Conservation (phyloP, 805 yeast species). For the Monosporozyma unispora region DNA sequence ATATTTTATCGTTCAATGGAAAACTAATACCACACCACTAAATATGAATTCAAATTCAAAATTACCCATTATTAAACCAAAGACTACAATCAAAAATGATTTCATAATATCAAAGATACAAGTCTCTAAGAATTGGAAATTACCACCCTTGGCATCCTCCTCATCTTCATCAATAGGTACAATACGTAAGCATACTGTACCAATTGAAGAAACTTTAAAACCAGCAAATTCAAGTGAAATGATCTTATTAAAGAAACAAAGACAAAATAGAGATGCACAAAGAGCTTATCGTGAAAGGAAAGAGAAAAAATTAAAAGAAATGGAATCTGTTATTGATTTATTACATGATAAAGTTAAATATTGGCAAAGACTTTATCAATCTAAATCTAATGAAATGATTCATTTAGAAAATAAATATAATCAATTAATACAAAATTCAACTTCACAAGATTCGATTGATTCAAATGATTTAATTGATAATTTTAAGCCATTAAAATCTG, state of each 20-base stretch:
- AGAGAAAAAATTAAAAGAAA: conserved; percentile 70
- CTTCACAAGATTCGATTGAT: neutral
- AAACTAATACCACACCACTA: neutral
- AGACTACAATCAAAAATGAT: neutral
- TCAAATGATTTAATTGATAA: neutral
- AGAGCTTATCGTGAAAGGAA: conserved; percentile 82
- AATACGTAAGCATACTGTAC: neutral
- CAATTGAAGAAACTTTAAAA: neutral
- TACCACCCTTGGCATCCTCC: conserved; percentile 12
- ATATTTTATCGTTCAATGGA: no score
- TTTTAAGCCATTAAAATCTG: neutral
- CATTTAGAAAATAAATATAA: neutral
- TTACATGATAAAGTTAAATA: conserved; percentile 7
- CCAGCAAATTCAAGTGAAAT: conserved; percentile 47
- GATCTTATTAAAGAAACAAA: conserved; percentile 44
- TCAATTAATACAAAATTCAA: neutral
- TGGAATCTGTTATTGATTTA: conserved; percentile 41
- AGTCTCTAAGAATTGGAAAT: conserved; percentile 13
- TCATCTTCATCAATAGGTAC: neutral
- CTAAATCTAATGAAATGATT: neutral
- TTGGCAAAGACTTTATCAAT: neutral
- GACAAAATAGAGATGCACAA: conserved; percentile 92
- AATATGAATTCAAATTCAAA: neutral
- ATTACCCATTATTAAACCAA: conserved; percentile 2
- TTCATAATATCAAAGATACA: conserved; percentile 7